These are phyloP conservation scores for Elongisporangium prolatum DNA, from an alignment of 352 stramenopile species.

Conservation along the genomic window DNA sequence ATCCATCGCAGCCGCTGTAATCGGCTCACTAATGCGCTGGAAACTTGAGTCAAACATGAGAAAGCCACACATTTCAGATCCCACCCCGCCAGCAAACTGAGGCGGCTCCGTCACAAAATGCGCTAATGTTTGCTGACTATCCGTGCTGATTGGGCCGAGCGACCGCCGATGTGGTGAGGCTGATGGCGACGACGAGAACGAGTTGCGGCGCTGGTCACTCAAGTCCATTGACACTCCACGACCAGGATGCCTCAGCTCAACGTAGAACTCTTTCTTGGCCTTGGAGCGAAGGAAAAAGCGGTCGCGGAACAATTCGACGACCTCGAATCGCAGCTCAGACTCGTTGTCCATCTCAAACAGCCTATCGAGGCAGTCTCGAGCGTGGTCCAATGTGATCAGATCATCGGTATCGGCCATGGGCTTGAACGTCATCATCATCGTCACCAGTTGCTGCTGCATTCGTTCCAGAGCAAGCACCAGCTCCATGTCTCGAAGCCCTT, in stretches of 20 bases:
- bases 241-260: not conserved
- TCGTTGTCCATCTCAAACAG: conserved; percentile 27
- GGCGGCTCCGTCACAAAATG: conserved; percentile 62
- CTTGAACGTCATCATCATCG: not conserved
- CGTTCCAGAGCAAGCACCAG: not conserved
- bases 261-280: not conserved
- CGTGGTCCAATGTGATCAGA: conserved; percentile 42
- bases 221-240: not conserved
- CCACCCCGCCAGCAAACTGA: conserved; percentile 22
- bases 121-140: conserved; percentile 4
- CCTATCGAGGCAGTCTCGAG: conserved; percentile 19
- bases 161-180: not conserved
- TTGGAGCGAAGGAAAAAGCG: conserved; percentile 6
- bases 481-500: not conserved
- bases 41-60: conserved; percentile 39
- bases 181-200: not conserved
- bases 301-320: conserved; percentile 28
- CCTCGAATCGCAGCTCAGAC: conserved; percentile 36
- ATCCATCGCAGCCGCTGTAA: conserved; percentile 17
- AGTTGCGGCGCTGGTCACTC: not conserved
- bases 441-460: not conserved
- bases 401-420: not conserved
- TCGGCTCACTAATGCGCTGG: conserved; percentile 35
- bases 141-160: not conserved
- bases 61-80: conserved; percentile 66